These are phyloP conservation scores for Neurospora tetrasperma DNA, from an alignment of 495 filamentous ascomycete genomes.

Conservation along the genomic window DNA sequence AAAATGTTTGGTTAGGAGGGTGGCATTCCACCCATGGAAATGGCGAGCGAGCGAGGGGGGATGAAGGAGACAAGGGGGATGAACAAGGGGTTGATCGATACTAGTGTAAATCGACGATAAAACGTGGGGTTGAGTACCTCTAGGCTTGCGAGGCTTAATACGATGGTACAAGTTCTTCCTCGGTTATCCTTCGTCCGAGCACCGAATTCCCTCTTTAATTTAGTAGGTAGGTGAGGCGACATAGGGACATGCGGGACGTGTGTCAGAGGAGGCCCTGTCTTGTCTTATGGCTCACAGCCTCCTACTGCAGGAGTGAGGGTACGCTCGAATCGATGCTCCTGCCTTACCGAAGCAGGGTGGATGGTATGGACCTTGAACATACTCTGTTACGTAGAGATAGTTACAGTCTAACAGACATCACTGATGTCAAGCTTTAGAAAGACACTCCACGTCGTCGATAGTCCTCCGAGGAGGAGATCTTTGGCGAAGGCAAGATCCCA, in stretches of 20 bases:
- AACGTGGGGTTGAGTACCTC: not conserved
- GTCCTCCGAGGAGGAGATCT: not conserved
- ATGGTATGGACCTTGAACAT: not conserved
- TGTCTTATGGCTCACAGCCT: not conserved
- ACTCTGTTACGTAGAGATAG: not conserved
- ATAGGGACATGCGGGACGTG: not conserved
- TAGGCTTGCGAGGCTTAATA: not conserved
- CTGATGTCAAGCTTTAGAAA: not conserved
- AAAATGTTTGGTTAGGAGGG: not conserved
- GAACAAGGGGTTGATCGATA: not conserved
- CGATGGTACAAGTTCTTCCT: not conserved
- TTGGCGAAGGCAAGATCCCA: not conserved
- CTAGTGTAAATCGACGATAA: not conserved
- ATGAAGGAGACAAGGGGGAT: not conserved
- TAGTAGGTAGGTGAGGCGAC: not conserved
- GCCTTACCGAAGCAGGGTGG: not conserved
- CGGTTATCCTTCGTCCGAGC: too few species aligned
- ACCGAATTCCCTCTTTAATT: too few species aligned
- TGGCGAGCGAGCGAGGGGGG: not conserved
- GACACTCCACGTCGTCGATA: not conserved
- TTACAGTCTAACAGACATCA: not conserved
- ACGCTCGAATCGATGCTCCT: not conserved
- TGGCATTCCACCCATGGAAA: not conserved
- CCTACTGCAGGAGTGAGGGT: not conserved
- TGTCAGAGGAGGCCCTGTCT: not conserved